These are phyloP conservation scores for Raphanus raphanistrum DNA, from an alignment of 345 rosid genomes.

Conservation along the genomic window DNA sequence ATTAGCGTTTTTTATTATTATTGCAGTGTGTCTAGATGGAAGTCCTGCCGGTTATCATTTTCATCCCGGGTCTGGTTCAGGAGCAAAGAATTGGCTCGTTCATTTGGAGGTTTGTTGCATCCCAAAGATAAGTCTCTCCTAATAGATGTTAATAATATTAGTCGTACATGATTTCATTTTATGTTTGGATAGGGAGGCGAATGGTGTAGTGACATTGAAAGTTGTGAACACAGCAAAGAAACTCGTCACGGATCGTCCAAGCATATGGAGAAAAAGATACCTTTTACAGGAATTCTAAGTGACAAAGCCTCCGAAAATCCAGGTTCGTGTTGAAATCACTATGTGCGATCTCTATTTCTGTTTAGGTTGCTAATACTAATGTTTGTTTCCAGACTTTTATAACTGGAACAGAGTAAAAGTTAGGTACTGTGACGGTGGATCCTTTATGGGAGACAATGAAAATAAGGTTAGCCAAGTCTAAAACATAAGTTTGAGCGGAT, in stretches of 20 bases:
- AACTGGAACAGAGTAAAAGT: constrained; percentile 94
- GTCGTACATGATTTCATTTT: not conserved
- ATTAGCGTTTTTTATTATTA: not conserved
- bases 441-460: constrained; percentile 75
- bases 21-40: constrained; percentile 78
- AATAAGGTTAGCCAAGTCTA: constrained; percentile 48
- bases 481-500: not conserved
- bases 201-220: constrained; percentile 81
- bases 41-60: constrained; percentile 69
- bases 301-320: constrained; percentile 71
- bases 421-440: constrained; percentile 96
- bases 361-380: constrained; percentile 6
- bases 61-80: constrained; percentile 68
- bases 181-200: constrained; percentile 81
- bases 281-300: constrained; percentile 81
- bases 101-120: constrained; percentile 58
- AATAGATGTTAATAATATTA: not conserved
- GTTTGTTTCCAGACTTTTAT: constrained; percentile 66
- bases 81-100: constrained; percentile 74
- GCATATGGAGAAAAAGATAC: constrained; percentile 77
- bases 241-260: constrained; percentile 77
- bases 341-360: not conserved
- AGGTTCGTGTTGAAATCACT: constrained; percentile 42
- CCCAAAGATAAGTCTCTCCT: not conserved
- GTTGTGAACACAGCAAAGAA: constrained; percentile 70